Conservation (phyloP, 1,284 basidiomycete genomes). For the Termitomyces sp. region DNA sequence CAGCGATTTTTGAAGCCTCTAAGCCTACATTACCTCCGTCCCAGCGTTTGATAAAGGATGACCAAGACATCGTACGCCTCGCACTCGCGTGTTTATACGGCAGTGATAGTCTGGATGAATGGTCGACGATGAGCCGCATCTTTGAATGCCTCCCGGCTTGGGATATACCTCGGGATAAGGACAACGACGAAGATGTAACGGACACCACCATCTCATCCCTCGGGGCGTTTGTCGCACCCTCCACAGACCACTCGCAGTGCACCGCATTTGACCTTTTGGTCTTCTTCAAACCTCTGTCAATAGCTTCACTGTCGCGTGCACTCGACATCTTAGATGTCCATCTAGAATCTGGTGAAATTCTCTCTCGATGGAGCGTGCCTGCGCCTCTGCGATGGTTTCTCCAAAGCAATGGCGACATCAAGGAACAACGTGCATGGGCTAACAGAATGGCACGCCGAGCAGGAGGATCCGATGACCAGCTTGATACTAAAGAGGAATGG, state of each 20-base stretch:
- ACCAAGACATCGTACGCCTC: conserved; percentile 79
- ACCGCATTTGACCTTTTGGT: conserved; percentile 69
- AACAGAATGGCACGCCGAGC: conserved; percentile 79
- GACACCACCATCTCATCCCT: conserved; percentile 79
- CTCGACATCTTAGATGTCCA: conserved; percentile 91
- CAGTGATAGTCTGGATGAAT: conserved; percentile 62
- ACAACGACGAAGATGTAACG: conserved; percentile 64
- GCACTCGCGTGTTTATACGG: conserved; percentile 90
- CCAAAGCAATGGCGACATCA: conserved; percentile 60
- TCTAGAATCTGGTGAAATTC: conserved; percentile 87
- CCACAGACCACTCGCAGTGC: conserved; percentile 52
- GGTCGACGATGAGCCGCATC: conserved; percentile 82
- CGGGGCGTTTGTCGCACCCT: conserved; percentile 73
- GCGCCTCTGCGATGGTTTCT: conserved; percentile 83
- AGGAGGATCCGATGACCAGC: conserved; percentile 48
- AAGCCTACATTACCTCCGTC: conserved; percentile 75
- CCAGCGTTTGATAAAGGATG: conserved; percentile 73
- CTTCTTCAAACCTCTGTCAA: conserved; percentile 78
- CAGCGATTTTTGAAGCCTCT: conserved; percentile 80
- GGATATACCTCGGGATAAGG: conserved; percentile 56
- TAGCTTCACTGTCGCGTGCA: conserved; percentile 69
- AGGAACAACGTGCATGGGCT: conserved; percentile 80
- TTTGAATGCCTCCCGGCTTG: conserved; percentile 94
- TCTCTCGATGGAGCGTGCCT: conserved; percentile 81
- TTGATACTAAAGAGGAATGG: conserved; percentile 73